Conservation (phyloP, 306 rosid species). For the Neltuma alba region DNA sequence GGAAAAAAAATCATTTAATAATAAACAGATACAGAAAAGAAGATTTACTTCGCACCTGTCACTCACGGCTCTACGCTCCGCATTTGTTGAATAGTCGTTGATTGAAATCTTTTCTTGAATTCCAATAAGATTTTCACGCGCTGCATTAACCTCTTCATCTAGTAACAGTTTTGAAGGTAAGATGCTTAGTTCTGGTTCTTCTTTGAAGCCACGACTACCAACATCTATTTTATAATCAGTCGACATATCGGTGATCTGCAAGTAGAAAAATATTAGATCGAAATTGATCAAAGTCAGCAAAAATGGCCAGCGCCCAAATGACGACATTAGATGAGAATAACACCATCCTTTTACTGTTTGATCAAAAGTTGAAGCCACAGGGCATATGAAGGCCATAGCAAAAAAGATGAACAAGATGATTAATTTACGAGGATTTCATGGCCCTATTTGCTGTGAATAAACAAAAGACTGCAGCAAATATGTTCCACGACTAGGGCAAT, state of each 20-base stretch:
- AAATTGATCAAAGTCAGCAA: constrained; percentile 13
- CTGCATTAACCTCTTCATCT: constrained; percentile 36
- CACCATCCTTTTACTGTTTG: not conserved
- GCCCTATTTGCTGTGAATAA: not conserved
- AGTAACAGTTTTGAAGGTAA: constrained; percentile 26
- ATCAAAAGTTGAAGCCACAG: not conserved
- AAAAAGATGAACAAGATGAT: not conserved
- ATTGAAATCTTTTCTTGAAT: constrained; percentile 48
- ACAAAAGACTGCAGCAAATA: not conserved
- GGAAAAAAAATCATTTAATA: not conserved
- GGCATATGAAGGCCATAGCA: not conserved
- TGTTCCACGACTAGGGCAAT: not conserved
- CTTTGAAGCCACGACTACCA: constrained; percentile 49
- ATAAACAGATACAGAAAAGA: constrained; percentile 12
- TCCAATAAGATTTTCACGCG: constrained; percentile 36
- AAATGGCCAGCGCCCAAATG: constrained; percentile 7
- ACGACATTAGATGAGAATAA: constrained; percentile 1
- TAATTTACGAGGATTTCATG: not conserved
- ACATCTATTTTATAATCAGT: constrained; percentile 58
- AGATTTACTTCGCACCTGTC: constrained; percentile 53
- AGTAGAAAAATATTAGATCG: constrained; percentile 11
- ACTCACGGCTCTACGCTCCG: constrained; percentile 62
- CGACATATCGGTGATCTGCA: constrained; percentile 59
- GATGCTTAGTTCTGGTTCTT: constrained; percentile 50
- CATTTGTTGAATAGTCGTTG: constrained; percentile 39